Conservation (phyloP, 495 filamentous ascomycete species). For the Penicillium simplicissimum region DNA sequence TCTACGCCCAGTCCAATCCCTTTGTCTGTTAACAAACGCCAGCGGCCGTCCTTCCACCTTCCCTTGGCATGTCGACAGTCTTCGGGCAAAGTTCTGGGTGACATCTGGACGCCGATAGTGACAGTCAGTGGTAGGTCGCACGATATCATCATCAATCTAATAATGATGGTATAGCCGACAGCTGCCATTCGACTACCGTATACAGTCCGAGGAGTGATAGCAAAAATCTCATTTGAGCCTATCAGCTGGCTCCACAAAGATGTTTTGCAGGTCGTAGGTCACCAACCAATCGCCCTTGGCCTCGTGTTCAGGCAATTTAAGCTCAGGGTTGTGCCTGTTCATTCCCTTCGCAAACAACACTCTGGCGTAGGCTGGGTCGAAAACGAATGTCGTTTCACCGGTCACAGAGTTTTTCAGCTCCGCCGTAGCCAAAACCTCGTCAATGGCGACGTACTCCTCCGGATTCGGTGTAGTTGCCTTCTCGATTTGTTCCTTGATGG, state of each 20-base stretch:
- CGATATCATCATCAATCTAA: background rate
- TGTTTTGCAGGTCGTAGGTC: conserved; percentile 12
- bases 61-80: conserved; percentile 7
- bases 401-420: conserved; percentile 11
- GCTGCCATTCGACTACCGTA: too few relatives aligned
- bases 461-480: conserved; percentile 7
- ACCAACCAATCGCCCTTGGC: conserved; percentile 19
- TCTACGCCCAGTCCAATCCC: too few relatives aligned
- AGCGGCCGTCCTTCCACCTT: conserved; percentile 6
- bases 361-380: conserved; percentile 18
- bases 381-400: conserved; percentile 20
- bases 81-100: background rate
- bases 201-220: too few relatives aligned
- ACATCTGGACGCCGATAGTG: background rate
- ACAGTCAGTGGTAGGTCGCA: too few relatives aligned
- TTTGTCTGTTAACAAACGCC: background rate
- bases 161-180: background rate
- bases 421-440: conserved; percentile 15
- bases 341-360: conserved; percentile 19
- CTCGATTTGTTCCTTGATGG: conserved; percentile 21
- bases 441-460: conserved; percentile 19
- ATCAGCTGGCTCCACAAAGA: background rate
- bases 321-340: conserved; percentile 16
- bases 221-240: too few relatives aligned
- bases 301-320: conserved; percentile 21